A percentile compares a stretch with the other conserved stretches of the same genome.
These are phyloP conservation scores for Colletotrichum graminicola DNA, from an alignment of 2,329 filamentous ascomycete species.

Conservation along the genomic window DNA sequence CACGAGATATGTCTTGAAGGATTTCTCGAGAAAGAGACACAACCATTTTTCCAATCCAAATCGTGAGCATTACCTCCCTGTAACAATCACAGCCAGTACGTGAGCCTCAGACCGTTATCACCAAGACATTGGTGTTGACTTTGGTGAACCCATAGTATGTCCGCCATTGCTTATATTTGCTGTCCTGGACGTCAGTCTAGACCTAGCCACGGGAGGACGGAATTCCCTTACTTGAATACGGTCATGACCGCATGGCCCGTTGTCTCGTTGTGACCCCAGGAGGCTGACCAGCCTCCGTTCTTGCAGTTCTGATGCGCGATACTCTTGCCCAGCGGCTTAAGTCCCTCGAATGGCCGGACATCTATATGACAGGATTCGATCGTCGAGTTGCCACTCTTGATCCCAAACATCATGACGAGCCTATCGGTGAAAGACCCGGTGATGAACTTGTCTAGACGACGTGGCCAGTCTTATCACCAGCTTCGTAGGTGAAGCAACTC, in stretches of 20 bases:
- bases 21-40: too few relatives aligned
- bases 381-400: slow-evolving; percentile 15
- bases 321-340: slow-evolving; percentile 44
- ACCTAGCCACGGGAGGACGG: too few relatives aligned
- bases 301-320: slow-evolving; percentile 46
- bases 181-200: background rate
- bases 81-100: background rate
- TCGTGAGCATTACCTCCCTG: too few relatives aligned
- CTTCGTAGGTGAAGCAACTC: background rate
- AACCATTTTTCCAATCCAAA: too few relatives aligned
- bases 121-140: slow-evolving; percentile 29
- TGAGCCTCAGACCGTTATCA: slow-evolving; percentile 16
- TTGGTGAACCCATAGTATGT: slow-evolving; percentile 39
- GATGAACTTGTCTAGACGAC: background rate
- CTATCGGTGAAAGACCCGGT: slow-evolving; percentile 1
- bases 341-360: slow-evolving; percentile 18
- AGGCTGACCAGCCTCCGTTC: slow-evolving; percentile 47
- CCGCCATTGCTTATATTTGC: slow-evolving; percentile 8
- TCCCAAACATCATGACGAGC: background rate
- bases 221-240: slow-evolving; percentile 47
- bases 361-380: slow-evolving; percentile 42
- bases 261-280: slow-evolving; percentile 49
- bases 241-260: slow-evolving; percentile 50
- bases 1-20: too few relatives aligned
- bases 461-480: background rate